Conservation (phyloP, 768 basidiomycete genomes). For the Serendipita indica region DNA sequence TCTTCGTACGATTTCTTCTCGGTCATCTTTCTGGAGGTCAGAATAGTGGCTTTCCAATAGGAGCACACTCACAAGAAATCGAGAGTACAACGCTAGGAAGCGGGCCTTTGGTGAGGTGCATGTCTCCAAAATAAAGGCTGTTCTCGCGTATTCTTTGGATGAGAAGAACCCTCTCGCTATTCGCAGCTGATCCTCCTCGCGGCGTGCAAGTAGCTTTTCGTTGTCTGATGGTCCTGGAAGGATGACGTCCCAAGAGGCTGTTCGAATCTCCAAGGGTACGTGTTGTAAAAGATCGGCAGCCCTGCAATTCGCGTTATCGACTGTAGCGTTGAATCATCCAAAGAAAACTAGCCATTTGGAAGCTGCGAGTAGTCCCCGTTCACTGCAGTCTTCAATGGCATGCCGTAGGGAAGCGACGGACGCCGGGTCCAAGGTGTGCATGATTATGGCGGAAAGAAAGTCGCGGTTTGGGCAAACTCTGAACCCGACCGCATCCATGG, state of each 20-base stretch:
- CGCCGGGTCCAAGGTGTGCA: slow-evolving; percentile 11
- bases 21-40: slow-evolving; percentile 38
- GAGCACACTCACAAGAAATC: slow-evolving; percentile 57
- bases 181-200: slow-evolving; percentile 56
- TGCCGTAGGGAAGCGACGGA: slow-evolving; percentile 32
- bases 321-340: neutral
- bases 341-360: slow-evolving; percentile 49
- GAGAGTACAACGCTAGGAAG: slow-evolving; percentile 68
- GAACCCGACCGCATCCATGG: neutral
- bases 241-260: slow-evolving; percentile 18
- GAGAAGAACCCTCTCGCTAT: slow-evolving; percentile 63
- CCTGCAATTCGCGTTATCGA: slow-evolving; percentile 29
- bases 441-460: neutral
- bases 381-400: slow-evolving; percentile 58
- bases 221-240: slow-evolving; percentile 12
- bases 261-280: slow-evolving; percentile 35
- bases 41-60: slow-evolving; percentile 9
- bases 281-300: slow-evolving; percentile 61
- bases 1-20: slow-evolving; percentile 72
- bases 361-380: slow-evolving; percentile 52
- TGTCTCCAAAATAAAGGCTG: slow-evolving; percentile 43
- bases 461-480: neutral
- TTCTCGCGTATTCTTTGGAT: slow-evolving; percentile 62
- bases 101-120: slow-evolving; percentile 57
- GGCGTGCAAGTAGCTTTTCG: slow-evolving; percentile 8